Evolutionary conservation across 305 asterid genomes (phyloP), one percentile per base, ranked within the genome.

Genomic region (Rubia balearica): DNA sequence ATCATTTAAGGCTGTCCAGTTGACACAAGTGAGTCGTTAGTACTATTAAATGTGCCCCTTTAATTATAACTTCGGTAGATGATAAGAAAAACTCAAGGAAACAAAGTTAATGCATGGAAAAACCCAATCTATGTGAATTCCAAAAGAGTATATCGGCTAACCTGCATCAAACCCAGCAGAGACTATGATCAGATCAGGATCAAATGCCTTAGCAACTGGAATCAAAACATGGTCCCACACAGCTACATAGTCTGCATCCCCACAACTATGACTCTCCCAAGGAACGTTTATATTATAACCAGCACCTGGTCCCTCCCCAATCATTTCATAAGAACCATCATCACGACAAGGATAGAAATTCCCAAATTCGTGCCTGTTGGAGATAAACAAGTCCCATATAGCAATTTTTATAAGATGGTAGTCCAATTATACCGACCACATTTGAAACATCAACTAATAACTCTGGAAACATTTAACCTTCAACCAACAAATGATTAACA

Each of bases 141-240:
- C 10, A 38, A 16, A 19, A 69, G 61, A 7, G 19, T 40, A 55
- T 55, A 43, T 77, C 75, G 22, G 75, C 88, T 76, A 74, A 94
- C 99, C 99, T 81, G 99, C 97, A 89, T 94, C 99, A 71, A 89
- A 94, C 67, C 99, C 99, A 14, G 98, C 99, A 36, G 98, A 94
- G 77, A 94, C 73, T 21, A 94, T 49, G 59, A 94, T 78, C 79
- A 94, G 71, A 79, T 94, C 94, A 1, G 99, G 99, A 77, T 84
- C 67, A 76, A 94, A 94, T 57, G 87, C 90, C 85, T 89, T 86
- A 55, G 95, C 95, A 76, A 89, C 92, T 62, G 98, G 99, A 75
- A 88, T 78, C 74, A 91, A 74, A 57, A 91, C 69, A 72, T 91
- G 96, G 74, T 94, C 97, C 99, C 99, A 94, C 73, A 81, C 96